Evolutionary conservation across 2,329 filamentous ascomycete species (phyloP), one percentile per base, ranked within the genome.

Genomic region (Aotearoamyces nothofagi): DNA sequence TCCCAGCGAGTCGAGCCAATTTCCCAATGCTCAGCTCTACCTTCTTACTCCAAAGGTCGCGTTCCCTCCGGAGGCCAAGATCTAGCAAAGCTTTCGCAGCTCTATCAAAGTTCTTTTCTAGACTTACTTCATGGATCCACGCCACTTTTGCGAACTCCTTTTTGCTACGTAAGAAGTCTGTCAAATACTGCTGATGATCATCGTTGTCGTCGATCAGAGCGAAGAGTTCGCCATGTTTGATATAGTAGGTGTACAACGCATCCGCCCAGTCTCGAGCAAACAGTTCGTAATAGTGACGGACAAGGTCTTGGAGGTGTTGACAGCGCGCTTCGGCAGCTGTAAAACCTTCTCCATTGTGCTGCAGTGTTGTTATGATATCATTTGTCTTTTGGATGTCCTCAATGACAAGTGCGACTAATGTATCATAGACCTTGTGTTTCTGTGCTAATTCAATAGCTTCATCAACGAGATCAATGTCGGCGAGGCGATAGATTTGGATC

Each of bases 91-190:
- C 78, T 23, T 70, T 57, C 4, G 78, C 75, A 8, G 87, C 86
- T 32, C 70, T 66, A 9, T 69, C 60, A 37, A 83, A 83, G 42
- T 93, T 73, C 33, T 73, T 64, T 47, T 90, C 80, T 14, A 69
- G 66, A 35, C 74, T 63, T 5, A 96, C 66, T 47, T 96, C 86
- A 49, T 98, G 92, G 56, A 98, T 92, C 90, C 90, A 98, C 27
- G 77, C 75, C 24, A 98, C 63, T 43, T 82, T 82, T 15, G 77
- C 75, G 36, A 83, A 71, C 36, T 74, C 65, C 0, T 73, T 67
- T 38, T 74, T 69, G 31, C 69, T 74, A 23, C 80, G 71, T 26
- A 98, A 61, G 44, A 84, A 98, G 29, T 64, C 63, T 1, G 83
- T 92, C 31, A 92, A 67, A 44, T 73, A 77, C n/a, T 58, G 57